A percentile compares a stretch with the other conserved stretches of the same genome.
Evolutionary conservation across 2,329 filamentous ascomycete species (phyloP).

Genomic region (Pseudomassariella vexata): DNA sequence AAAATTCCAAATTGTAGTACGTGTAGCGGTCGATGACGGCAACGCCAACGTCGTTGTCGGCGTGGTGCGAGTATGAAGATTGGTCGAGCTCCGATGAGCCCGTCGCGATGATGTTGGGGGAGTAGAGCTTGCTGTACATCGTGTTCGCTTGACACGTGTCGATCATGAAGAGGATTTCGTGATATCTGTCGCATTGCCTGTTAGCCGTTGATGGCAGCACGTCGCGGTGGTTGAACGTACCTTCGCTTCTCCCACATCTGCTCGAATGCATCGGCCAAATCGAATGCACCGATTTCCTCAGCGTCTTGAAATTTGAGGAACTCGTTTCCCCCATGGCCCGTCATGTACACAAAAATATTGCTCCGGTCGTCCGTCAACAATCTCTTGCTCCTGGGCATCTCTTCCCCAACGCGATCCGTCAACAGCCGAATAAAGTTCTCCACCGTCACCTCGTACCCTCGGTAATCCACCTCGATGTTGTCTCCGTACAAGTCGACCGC

Average conservation of each 20-base stretch:
- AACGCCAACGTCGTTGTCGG: slow-evolving; percentile 95
- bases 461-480: slow-evolving; percentile 98
- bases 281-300: slow-evolving; percentile 94
- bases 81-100: slow-evolving; percentile 95
- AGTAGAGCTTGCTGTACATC: slow-evolving; percentile 98
- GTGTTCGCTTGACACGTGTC: slow-evolving; percentile 99
- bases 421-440: slow-evolving; percentile 96
- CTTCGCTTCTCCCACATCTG: slow-evolving; percentile 99
- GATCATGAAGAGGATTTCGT: slow-evolving; percentile 99
- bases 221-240: slow-evolving; percentile 28
- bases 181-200: slow-evolving; percentile 54
- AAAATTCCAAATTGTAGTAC: slow-evolving; percentile 96
- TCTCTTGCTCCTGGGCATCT: slow-evolving; percentile 91
- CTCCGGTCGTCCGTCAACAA: slow-evolving; percentile 90
- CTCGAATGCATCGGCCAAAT: slow-evolving; percentile 93
- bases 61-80: slow-evolving; percentile 95
- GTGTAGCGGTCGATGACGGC: slow-evolving; percentile 98
- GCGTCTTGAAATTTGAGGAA: slow-evolving; percentile 98
- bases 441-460: slow-evolving; percentile 96
- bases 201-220: neutral
- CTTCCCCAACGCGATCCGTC: slow-evolving; percentile 89
- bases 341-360: slow-evolving; percentile 99
- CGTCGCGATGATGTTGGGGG: slow-evolving; percentile 94
- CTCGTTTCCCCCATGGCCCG: slow-evolving; percentile 93
- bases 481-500: slow-evolving; percentile 95